Conservation (phyloP, 2,329 filamentous ascomycete genomes). For the Neonectria magnoliae region DNA sequence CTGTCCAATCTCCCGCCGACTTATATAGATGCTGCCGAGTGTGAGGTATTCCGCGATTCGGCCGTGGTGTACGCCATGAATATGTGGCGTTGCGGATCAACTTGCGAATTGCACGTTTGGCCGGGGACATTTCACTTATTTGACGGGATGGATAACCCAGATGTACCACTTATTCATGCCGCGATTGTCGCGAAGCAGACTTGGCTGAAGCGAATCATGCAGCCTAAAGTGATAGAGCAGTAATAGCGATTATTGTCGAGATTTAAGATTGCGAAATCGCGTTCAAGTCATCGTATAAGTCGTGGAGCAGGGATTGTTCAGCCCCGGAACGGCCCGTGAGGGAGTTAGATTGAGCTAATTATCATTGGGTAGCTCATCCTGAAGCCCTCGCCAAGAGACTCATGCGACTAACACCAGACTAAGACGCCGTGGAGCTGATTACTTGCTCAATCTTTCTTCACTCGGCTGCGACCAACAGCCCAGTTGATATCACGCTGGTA, state of each 20-base stretch:
- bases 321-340: neutral
- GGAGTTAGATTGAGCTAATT: constrained; percentile 29
- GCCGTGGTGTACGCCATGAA: constrained; percentile 29
- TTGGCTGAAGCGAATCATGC: constrained; percentile 27
- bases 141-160: constrained; percentile 30
- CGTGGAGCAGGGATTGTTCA: neutral
- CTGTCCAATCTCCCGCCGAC: constrained; percentile 29
- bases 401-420: neutral
- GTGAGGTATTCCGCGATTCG: constrained; percentile 36
- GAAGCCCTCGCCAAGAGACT: neutral
- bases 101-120: constrained; percentile 36
- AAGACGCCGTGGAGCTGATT: neutral
- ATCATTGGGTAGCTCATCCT: constrained; percentile 16
- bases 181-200: constrained; percentile 26
- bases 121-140: constrained; percentile 33
- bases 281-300: neutral
- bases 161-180: constrained; percentile 27
- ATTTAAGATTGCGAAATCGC: neutral
- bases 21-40: constrained; percentile 36
- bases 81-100: constrained; percentile 34
- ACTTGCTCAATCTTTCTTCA: constrained; percentile 5
- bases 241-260: neutral
- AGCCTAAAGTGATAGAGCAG: neutral
- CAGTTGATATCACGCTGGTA: neutral
- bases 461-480: neutral